Base-by-base conservation (phyloP, 306 rosid genomes). In the Mimosa bimucronata region DNA sequence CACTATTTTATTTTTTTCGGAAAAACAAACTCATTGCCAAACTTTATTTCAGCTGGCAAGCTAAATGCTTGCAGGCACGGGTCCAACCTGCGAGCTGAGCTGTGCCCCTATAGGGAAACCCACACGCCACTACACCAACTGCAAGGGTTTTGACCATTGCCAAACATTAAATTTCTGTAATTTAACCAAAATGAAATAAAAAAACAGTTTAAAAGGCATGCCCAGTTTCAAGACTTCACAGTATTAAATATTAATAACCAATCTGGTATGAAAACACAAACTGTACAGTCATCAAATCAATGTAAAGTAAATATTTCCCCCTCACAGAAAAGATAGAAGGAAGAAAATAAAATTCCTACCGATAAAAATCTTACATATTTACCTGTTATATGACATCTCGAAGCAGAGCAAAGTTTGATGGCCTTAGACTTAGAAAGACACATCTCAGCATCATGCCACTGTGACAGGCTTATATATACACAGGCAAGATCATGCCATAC, bases 341-440 rank as follows among this genome's bases (percentile, higher is more conserved):
- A 60, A 4, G 8, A 60, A 71, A 58, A 28, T 50, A 13, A n/a
- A 82, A 77, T 61, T 73, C 19, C 37, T 1, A 14, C 34, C 66
- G 9, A 68, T 18, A 77, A 77, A 60, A 26, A 71, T 41, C 62
- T 34, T n/a, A 14, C 26, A 46, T 82, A 60, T 62, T 78, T 91
- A 93, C 97, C 99, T 80, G 83, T 82, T 76, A 85, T 87, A 67
- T 96, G 96, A 71, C 87, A 91, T 84, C 97, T 88, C 74, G 83
- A 62, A 38, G 99, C 93, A 41, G 93, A 89, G 87, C 76, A 85
- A 71, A 80, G 77, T 84, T 64, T 55, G 78, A 91, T 80, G 83
- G 89, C 90, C 89, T 88, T 90, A n/a, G 99, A 91, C 87, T 89
- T 91, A 5, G 89, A 83, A 66, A 96, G 94, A 83, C 98, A 96